Conservation (phyloP, 306 rosid species). For the Mimosa pudica region DNA sequence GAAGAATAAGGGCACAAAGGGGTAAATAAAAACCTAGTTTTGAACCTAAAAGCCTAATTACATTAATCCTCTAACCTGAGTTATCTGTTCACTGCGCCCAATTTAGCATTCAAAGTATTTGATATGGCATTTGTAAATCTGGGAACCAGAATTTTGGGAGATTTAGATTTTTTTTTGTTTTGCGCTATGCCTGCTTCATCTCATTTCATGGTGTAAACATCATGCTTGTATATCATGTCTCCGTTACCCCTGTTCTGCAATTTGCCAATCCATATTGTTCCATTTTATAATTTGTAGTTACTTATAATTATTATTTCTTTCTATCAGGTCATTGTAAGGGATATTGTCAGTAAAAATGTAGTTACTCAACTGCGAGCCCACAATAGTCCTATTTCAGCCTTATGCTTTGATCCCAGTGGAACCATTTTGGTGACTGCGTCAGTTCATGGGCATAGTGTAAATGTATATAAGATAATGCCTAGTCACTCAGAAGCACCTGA, state of each 20-base stretch:
- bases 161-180: not conserved
- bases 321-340: constrained; percentile 84
- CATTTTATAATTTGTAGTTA: constrained; percentile 25
- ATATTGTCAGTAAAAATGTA: constrained; percentile 70
- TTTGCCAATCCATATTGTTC: not conserved
- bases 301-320: constrained; percentile 24
- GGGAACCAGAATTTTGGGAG: not conserved
- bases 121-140: constrained; percentile 2
- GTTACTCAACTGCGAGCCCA: constrained; percentile 89
- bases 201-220: not conserved
- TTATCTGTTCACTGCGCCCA: not conserved
- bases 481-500: constrained; percentile 44
- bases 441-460: constrained; percentile 90
- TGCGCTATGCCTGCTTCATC: not conserved
- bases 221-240: constrained; percentile 13
- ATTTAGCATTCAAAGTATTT: not conserved
- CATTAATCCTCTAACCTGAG: not conserved
- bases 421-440: constrained; percentile 90
- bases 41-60: not conserved
- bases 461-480: constrained; percentile 85
- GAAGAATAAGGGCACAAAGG: constrained; percentile 6
- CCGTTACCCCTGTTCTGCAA: constrained; percentile 8
- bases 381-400: constrained; percentile 90
- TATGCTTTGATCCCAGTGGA: constrained; percentile 95
- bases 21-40: not conserved